These are phyloP conservation scores for Trichoderma reesei DNA, from an alignment of 495 filamentous ascomycete genomes.

Conservation along the genomic window DNA sequence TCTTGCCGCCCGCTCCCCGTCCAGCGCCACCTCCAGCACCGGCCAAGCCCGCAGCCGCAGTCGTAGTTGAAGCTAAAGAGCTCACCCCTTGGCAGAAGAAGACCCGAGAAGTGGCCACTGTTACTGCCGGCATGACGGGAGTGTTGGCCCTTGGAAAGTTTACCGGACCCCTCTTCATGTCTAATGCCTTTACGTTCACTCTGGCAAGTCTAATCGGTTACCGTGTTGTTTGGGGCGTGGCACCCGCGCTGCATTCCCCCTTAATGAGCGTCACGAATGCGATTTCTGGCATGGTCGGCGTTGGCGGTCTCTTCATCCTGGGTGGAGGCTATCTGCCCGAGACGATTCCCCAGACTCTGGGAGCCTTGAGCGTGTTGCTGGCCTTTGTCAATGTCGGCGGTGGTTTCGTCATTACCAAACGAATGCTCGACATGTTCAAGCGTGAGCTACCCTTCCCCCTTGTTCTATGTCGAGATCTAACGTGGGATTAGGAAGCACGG, in stretches of 20 bases:
- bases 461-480: slow-evolving; percentile 12
- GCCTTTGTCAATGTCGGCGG: slow-evolving; percentile 77
- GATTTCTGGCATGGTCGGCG: slow-evolving; percentile 77
- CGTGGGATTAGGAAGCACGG: slow-evolving; percentile 46
- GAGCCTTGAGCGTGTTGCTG: slow-evolving; percentile 65
- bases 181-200: slow-evolving; percentile 68
- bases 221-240: slow-evolving; percentile 70
- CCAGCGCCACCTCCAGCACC: slow-evolving; percentile 59
- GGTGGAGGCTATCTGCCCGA: slow-evolving; percentile 63
- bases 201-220: slow-evolving; percentile 73
- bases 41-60: slow-evolving; percentile 36
- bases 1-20: slow-evolving; percentile 62
- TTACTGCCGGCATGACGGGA: slow-evolving; percentile 64
- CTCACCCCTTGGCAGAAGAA: slow-evolving; percentile 70
- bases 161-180: slow-evolving; percentile 71
- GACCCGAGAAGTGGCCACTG: slow-evolving; percentile 54
- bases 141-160: slow-evolving; percentile 64
- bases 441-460: slow-evolving; percentile 26
- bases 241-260: slow-evolving; percentile 66
- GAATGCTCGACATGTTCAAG: slow-evolving; percentile 90
- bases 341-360: slow-evolving; percentile 65
- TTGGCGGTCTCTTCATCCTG: slow-evolving; percentile 75
- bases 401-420: slow-evolving; percentile 75
- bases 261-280: slow-evolving; percentile 84
- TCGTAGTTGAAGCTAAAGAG: slow-evolving; percentile 49